These are phyloP conservation scores for Citrus cavaleriei DNA, from an alignment of 345 rosid species.

Conservation along the genomic window DNA sequence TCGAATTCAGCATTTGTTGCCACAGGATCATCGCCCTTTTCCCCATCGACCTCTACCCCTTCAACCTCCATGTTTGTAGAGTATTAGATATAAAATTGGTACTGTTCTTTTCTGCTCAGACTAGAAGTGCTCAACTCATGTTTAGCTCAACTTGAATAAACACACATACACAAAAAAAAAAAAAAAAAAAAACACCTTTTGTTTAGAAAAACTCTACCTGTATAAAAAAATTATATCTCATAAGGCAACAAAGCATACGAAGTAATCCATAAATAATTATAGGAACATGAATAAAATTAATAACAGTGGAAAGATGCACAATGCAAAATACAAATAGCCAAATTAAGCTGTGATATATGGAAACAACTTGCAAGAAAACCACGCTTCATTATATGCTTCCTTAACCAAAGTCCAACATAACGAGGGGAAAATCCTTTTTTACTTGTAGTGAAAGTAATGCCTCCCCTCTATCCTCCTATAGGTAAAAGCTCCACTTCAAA, in stretches of 20 bases:
- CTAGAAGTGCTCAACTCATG: slow-evolving; percentile 18
- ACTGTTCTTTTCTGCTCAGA: background rate
- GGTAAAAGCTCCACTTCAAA: background rate
- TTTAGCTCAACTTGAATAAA: slow-evolving; percentile 1
- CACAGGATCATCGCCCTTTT: slow-evolving; percentile 9
- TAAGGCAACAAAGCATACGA: background rate
- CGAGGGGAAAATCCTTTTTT: background rate
- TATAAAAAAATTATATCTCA: background rate
- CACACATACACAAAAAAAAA: background rate
- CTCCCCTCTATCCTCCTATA: background rate
- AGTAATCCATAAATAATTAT: background rate
- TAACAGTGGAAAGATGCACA: background rate
- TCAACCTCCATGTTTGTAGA: slow-evolving; percentile 31
- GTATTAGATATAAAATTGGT: background rate
- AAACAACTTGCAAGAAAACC: background rate
- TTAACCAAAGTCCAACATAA: background rate
- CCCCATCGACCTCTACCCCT: slow-evolving; percentile 27
- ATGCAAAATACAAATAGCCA: background rate
- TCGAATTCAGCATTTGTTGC: slow-evolving; percentile 9
- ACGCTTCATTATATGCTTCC: background rate
- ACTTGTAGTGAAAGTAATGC: background rate
- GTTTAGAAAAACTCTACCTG: slow-evolving; percentile 1
- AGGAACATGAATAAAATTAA: background rate
- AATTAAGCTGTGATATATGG: background rate
- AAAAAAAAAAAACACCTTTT: background rate